phyloP scores from a whole-genome alignment of 2,329 filamentous ascomycete genomes.

The Pochonia chlamydosporia region DNA sequence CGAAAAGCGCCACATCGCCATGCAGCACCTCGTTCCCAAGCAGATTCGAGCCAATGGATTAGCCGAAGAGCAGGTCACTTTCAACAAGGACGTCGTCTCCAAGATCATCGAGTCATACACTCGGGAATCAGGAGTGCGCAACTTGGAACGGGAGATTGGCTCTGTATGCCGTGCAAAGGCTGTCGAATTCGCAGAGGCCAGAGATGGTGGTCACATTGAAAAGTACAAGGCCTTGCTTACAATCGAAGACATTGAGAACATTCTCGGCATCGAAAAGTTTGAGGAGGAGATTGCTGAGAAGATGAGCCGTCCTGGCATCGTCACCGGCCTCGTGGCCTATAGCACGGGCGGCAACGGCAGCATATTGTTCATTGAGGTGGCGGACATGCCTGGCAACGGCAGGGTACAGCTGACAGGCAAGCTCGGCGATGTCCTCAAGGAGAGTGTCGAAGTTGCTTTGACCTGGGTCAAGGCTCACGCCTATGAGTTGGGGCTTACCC shows the following conservation, averaged over 20 bases:
- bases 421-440: constrained; percentile 92
- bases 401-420: constrained; percentile 94
- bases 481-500: constrained; percentile 79
- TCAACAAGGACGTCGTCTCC: constrained; percentile 80
- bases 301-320: constrained; percentile 76
- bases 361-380: constrained; percentile 97
- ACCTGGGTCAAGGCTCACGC: constrained; percentile 97
- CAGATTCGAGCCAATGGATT: constrained; percentile 90
- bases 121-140: constrained; percentile 91
- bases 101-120: constrained; percentile 97
- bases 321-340: constrained; percentile 94
- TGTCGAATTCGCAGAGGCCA: constrained; percentile 88
- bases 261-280: constrained; percentile 87
- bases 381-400: constrained; percentile 91
- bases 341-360: constrained; percentile 87
- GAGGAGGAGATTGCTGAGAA: constrained; percentile 94
- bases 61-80: constrained; percentile 63
- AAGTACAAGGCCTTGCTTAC: constrained; percentile 70
- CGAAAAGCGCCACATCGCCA: constrained; percentile 93
- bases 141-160: constrained; percentile 91
- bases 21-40: constrained; percentile 90
- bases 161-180: constrained; percentile 93
- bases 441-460: constrained; percentile 91
- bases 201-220: constrained; percentile 62
- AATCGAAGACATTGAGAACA: constrained; percentile 77